These are phyloP conservation scores for Macrophomina phaseolina DNA, from an alignment of 2,329 filamentous ascomycete species.

Conservation along the genomic window DNA sequence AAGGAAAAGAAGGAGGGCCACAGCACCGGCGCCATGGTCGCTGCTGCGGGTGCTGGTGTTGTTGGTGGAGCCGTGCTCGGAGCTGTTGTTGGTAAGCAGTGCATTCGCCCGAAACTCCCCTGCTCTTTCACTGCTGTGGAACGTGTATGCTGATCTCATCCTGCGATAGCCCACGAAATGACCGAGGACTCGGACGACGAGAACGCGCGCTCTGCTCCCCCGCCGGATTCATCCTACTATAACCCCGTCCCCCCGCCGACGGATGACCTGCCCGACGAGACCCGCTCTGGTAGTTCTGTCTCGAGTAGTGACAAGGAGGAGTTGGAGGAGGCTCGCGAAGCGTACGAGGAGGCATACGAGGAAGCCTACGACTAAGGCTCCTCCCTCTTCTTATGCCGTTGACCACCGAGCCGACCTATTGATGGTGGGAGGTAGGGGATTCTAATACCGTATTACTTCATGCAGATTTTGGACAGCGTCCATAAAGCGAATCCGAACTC, in stretches of 20 bases:
- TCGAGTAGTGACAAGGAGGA: slow-evolving; percentile 22
- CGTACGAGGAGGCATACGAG: slow-evolving; percentile 21
- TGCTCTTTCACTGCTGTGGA: background rate
- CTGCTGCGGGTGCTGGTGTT: slow-evolving; percentile 64
- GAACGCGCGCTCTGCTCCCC: slow-evolving; percentile 6
- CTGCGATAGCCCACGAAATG: slow-evolving; percentile 16
- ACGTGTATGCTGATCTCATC: background rate
- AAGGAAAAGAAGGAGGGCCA: slow-evolving; percentile 46
- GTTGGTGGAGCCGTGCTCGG: slow-evolving; percentile 65
- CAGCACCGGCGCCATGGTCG: slow-evolving; percentile 58
- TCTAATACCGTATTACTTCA: slow-evolving; percentile 1
- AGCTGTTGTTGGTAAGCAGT: slow-evolving; percentile 60
- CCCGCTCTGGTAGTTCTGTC: slow-evolving; percentile 5
- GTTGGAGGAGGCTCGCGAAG: slow-evolving; percentile 12
- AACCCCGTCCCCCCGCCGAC: slow-evolving; percentile 19
- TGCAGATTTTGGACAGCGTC: background rate
- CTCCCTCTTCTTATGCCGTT: background rate
- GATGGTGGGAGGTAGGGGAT: slow-evolving; percentile 21
- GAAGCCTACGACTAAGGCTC: slow-evolving; percentile 19
- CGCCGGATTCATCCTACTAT: slow-evolving; percentile 14
- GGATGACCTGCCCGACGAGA: slow-evolving; percentile 24
- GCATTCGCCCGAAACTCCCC: background rate
- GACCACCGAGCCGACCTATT: background rate
- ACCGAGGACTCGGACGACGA: slow-evolving; percentile 23
- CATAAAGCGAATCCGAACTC: background rate